Percentiles rank a stretch among this genome's conserved stretches.
These are phyloP conservation scores for Lentinula guzmanii DNA, from an alignment of 768 basidiomycete species.

Conservation along the genomic window DNA sequence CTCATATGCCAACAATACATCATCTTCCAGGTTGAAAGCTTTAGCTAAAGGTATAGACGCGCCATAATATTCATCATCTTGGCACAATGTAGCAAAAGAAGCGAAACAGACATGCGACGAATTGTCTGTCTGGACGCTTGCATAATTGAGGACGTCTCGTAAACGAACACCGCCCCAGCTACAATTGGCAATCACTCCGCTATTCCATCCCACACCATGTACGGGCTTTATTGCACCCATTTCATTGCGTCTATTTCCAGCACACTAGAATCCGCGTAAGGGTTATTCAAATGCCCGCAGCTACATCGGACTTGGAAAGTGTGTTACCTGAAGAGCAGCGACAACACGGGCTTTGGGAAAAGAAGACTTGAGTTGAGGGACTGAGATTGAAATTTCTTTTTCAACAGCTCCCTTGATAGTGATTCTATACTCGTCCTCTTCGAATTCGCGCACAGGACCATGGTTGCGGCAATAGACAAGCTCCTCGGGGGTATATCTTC, in stretches of 20 bases:
- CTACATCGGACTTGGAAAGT: slow-evolving; percentile 5
- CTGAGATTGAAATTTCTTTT: slow-evolving; percentile 25
- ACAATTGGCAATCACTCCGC: slow-evolving; percentile 67
- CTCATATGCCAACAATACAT: slow-evolving; percentile 60
- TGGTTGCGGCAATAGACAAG: slow-evolving; percentile 73
- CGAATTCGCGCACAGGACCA: slow-evolving; percentile 49
- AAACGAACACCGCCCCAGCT: slow-evolving; percentile 60
- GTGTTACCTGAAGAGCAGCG: slow-evolving; percentile 48
- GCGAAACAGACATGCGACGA: slow-evolving; percentile 53
- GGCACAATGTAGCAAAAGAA: slow-evolving; percentile 53
- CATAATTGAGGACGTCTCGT: slow-evolving; percentile 45
- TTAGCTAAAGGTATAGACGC: slow-evolving; percentile 53
- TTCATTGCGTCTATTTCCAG: slow-evolving; percentile 61
- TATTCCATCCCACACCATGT: slow-evolving; percentile 56
- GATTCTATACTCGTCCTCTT: slow-evolving; percentile 36
- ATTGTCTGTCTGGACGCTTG: slow-evolving; percentile 26
- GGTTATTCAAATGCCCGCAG: background rate
- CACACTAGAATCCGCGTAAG: slow-evolving; percentile 30
- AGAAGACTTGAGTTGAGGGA: slow-evolving; percentile 30
- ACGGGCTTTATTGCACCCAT: slow-evolving; percentile 56
- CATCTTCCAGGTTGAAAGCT: slow-evolving; percentile 38
- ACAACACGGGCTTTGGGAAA: slow-evolving; percentile 38
- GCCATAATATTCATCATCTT: slow-evolving; percentile 59
- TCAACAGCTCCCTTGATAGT: slow-evolving; percentile 29
- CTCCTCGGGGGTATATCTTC: slow-evolving; percentile 47